phyloP scores from a whole-genome alignment of 441 rosid genomes.

The Jatropha multifida region DNA sequence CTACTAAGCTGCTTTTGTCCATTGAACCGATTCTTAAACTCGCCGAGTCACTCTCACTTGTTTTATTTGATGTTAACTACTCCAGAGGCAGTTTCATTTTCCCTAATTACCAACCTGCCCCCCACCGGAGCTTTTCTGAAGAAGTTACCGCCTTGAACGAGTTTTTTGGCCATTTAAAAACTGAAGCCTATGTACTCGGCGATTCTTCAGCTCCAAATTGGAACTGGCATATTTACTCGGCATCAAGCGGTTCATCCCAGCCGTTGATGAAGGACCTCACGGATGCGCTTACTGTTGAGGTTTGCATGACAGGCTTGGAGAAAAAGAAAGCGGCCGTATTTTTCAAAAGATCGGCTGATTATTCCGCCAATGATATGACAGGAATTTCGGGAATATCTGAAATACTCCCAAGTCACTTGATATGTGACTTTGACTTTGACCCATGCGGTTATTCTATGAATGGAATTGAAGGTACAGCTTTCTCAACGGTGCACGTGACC shows the following conservation, averaged over 20 bases:
- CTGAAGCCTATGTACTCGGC: slow-evolving; percentile 61
- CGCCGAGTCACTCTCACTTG: slow-evolving; percentile 52
- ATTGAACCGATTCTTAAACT: slow-evolving; percentile 56
- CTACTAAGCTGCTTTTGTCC: slow-evolving; percentile 82
- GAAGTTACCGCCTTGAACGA: slow-evolving; percentile 52
- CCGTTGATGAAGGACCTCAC: slow-evolving; percentile 8
- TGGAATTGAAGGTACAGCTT: slow-evolving; percentile 64
- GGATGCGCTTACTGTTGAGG: slow-evolving; percentile 48
- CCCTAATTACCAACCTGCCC: slow-evolving; percentile 74
- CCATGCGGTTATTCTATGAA: slow-evolving; percentile 97
- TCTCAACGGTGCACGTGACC: slow-evolving; percentile 87
- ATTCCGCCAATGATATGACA: slow-evolving; percentile 51
- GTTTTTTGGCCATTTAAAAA: slow-evolving; percentile 40
- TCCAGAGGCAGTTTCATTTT: slow-evolving; percentile 79
- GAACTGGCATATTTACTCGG: slow-evolving; percentile 76
- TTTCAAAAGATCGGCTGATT: slow-evolving; percentile 39
- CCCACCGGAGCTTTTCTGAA: slow-evolving; percentile 70
- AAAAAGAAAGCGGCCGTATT: slow-evolving; percentile 51
- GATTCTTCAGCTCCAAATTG: slow-evolving; percentile 41
- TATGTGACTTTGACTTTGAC: slow-evolving; percentile 82
- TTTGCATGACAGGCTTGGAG: slow-evolving; percentile 88
- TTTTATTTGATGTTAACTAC: slow-evolving; percentile 51
- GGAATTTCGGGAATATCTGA: slow-evolving; percentile 46
- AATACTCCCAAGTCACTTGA: slow-evolving; percentile 55
- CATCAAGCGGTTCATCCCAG: not conserved